A percentile compares a stretch with the other conserved stretches of the same genome.
phyloP scores from a whole-genome alignment of 495 filamentous ascomycete species.

The Rostrohypoxylon terebratum region DNA sequence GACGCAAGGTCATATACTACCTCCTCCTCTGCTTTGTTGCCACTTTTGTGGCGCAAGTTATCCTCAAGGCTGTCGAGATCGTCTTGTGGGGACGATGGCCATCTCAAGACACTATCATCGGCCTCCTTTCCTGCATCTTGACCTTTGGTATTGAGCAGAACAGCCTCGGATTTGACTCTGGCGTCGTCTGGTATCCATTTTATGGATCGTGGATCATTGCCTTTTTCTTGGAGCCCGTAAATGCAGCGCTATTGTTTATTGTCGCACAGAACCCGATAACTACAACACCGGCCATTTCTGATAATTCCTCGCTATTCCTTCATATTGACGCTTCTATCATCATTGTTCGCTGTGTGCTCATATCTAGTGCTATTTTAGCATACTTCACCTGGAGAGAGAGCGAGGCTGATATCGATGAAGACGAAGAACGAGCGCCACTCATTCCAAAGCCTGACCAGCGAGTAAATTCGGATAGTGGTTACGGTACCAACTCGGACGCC shows the following conservation, averaged over 20 bases:
- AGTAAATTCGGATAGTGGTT: constrained; percentile 53
- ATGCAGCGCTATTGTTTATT: constrained; percentile 54
- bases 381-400: constrained; percentile 53
- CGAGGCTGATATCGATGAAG: constrained; percentile 51
- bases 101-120: constrained; percentile 61
- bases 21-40: constrained; percentile 61
- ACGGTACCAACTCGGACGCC: constrained; percentile 59
- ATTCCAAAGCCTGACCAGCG: constrained; percentile 53
- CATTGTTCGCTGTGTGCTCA: constrained; percentile 50
- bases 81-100: constrained; percentile 55
- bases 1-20: constrained; percentile 60
- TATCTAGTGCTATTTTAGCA: constrained; percentile 45
- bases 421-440: constrained; percentile 65
- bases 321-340: constrained; percentile 52
- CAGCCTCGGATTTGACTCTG: constrained; percentile 59
- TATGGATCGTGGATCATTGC: constrained; percentile 67
- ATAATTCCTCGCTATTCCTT: constrained; percentile 38
- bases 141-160: constrained; percentile 67
- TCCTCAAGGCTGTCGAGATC: constrained; percentile 55
- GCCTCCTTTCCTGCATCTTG: constrained; percentile 66
- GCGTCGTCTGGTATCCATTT: constrained; percentile 71
- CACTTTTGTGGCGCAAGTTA: constrained; percentile 64
- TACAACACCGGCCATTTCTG: constrained; percentile 12
- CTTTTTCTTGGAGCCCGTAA: constrained; percentile 61
- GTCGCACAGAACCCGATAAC: constrained; percentile 35